Percentiles rank a stretch among this genome's conserved stretches.
Conservation (phyloP, 805 yeast species). For the Brettanomyces sp. region DNA sequence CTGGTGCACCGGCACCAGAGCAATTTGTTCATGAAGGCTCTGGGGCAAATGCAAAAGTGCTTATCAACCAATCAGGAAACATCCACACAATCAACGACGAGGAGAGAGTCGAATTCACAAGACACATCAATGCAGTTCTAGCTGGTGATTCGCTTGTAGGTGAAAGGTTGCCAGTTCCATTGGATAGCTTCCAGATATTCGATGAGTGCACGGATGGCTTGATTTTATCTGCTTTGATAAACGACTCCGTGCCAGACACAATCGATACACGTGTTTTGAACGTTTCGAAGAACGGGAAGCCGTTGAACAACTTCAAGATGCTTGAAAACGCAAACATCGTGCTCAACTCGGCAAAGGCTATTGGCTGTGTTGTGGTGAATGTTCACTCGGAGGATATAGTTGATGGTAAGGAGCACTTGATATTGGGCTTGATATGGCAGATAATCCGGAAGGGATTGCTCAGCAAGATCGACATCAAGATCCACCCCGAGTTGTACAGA, state of each 20-base stretch:
- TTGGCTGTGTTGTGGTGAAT: conserved; percentile 96
- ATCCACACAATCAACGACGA: conserved; percentile 96
- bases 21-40: conserved; percentile 38
- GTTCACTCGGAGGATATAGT: conserved; percentile 92
- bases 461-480: conserved; percentile 89
- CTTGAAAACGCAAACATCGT: conserved; percentile 96
- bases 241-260: conserved; percentile 97
- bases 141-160: conserved; percentile 86
- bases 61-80: conserved; percentile 83
- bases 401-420: conserved; percentile 89
- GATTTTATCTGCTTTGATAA: conserved; percentile 84
- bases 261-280: conserved; percentile 96
- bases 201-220: conserved; percentile 96
- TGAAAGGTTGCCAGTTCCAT: conserved; percentile 77
- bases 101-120: conserved; percentile 90
- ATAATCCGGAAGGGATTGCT: conserved; percentile 93
- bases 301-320: conserved; percentile 88
- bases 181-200: conserved; percentile 89
- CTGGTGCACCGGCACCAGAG: conserved; percentile 21
- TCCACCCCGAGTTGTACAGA: conserved; percentile 94
- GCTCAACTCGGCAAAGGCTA: conserved; percentile 96
- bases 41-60: conserved; percentile 58
- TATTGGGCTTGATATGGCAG: conserved; percentile 93
- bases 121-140: conserved; percentile 87
- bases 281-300: conserved; percentile 62